Conservation (phyloP, 2,329 filamentous ascomycete species). For the Esteya vermicola region DNA sequence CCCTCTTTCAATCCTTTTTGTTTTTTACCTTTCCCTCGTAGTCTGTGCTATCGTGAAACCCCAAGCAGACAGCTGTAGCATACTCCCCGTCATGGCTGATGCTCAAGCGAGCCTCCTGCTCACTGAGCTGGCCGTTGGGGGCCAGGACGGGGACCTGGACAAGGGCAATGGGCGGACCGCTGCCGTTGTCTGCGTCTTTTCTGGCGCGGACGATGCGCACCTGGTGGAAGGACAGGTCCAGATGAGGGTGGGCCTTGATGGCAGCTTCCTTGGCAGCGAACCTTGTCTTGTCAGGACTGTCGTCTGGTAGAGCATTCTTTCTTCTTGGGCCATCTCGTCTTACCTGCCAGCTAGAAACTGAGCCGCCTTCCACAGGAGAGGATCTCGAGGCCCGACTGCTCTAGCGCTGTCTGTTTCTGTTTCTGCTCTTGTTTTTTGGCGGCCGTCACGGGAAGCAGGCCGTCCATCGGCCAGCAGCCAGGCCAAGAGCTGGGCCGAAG, state of each 20-base stretch:
- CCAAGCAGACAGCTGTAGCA: constrained; percentile 56
- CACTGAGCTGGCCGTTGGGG: constrained; percentile 4
- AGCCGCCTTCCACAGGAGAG: constrained; percentile 22
- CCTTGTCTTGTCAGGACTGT: constrained; percentile 16
- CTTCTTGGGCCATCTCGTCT: constrained; percentile 6
- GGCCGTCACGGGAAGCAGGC: neutral
- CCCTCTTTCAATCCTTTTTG: too few relatives aligned
- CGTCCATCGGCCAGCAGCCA: constrained; percentile 2
- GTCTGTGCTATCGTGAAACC: constrained; percentile 13
- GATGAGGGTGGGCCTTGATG: constrained; percentile 55
- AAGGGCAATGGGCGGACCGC: constrained; percentile 28
- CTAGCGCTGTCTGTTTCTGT: neutral
- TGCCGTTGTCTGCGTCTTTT: constrained; percentile 3
- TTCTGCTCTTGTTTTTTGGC: neutral
- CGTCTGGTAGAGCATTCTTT: too few relatives aligned
- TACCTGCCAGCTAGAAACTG: constrained; percentile 31
- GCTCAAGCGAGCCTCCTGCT: constrained; percentile 49
- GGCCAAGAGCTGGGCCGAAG: constrained; percentile 1
- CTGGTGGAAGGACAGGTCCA: constrained; percentile 46
- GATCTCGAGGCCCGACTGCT: neutral
- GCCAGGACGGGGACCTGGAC: constrained; percentile 14
- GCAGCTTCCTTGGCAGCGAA: constrained; percentile 65
- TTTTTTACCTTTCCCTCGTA: neutral
- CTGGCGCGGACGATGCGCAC: constrained; percentile 26
- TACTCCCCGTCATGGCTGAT: constrained; percentile 84